These are phyloP conservation scores for Delitschia confertaspora DNA, from an alignment of 495 filamentous ascomycete species.

Conservation along the genomic window DNA sequence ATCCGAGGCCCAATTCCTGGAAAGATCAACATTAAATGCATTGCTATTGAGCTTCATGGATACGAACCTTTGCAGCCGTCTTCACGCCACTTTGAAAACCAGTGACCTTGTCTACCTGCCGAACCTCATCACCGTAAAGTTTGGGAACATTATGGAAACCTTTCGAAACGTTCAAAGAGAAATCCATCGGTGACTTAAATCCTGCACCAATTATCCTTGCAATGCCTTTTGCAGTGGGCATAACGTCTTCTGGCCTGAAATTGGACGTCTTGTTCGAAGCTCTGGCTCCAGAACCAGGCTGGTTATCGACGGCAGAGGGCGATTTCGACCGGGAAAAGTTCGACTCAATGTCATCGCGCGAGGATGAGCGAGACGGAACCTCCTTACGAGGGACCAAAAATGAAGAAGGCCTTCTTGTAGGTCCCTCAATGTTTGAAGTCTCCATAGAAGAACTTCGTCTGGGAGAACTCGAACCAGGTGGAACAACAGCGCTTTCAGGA, in stretches of 20 bases:
- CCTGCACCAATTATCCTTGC: conserved; percentile 59
- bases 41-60: neutral
- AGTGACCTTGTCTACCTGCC: conserved; percentile 59
- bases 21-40: neutral
- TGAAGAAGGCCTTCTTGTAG: too few relatives aligned
- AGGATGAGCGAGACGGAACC: too few relatives aligned
- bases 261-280: neutral
- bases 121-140: conserved; percentile 68
- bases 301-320: too few relatives aligned
- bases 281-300: neutral
- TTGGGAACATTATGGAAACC: conserved; percentile 81
- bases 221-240: conserved; percentile 55
- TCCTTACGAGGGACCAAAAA: too few relatives aligned
- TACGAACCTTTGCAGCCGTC: conserved; percentile 28
- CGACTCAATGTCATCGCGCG: too few relatives aligned
- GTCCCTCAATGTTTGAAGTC: too few relatives aligned
- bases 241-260: conserved; percentile 43
- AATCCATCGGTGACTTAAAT: conserved; percentile 71
- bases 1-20: conserved; percentile 28
- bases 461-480: too few relatives aligned
- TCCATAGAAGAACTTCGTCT: too few relatives aligned
- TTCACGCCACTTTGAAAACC: conserved; percentile 58
- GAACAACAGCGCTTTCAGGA: too few relatives aligned
- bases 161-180: conserved; percentile 66
- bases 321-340: too few relatives aligned